These are phyloP conservation scores for Batkoa obscura DNA, from an alignment of 371 early-diverging fungal genomes.

Conservation along the genomic window DNA sequence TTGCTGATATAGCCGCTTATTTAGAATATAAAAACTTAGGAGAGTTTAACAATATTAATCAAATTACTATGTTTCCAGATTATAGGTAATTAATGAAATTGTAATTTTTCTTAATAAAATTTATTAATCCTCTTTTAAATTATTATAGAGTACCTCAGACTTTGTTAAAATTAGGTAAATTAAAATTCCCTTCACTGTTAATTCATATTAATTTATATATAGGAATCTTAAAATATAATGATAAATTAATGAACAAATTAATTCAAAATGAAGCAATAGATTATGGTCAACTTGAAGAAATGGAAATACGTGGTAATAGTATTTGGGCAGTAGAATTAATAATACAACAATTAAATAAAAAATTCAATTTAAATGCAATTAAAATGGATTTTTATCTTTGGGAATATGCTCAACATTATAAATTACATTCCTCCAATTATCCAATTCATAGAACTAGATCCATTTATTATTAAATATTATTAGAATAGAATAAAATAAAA, in stretches of 20 bases:
- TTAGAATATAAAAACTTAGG: slow-evolving; percentile 52
- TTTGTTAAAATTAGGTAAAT: too few relatives aligned
- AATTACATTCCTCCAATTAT: too few relatives aligned
- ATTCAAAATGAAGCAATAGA: slow-evolving; percentile 20
- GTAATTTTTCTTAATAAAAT: too few relatives aligned
- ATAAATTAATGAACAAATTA: slow-evolving; percentile 25
- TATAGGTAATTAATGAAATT: slow-evolving; percentile 30
- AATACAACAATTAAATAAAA: too few relatives aligned
- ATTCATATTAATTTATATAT: slow-evolving; percentile 56
- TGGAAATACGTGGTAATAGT: slow-evolving; percentile 76
- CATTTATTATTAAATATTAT: too few relatives aligned
- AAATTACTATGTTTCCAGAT: slow-evolving; percentile 89
- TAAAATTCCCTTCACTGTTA: too few relatives aligned
- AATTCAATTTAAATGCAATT: slow-evolving; percentile 35
- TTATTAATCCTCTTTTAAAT: too few relatives aligned
- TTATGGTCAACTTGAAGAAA: slow-evolving; percentile 42
- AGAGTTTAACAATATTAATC: slow-evolving; percentile 52
- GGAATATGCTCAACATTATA: slow-evolving; percentile 75
- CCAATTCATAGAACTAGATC: too few relatives aligned
- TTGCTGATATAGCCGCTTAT: slow-evolving; percentile 76
- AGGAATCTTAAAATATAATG: slow-evolving; percentile 45
- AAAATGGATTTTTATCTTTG: slow-evolving; percentile 74
- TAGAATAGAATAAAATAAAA: too few relatives aligned
- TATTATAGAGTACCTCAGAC: too few relatives aligned
- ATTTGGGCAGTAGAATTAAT: slow-evolving; percentile 71